phyloP scores from a whole-genome alignment of 148 eudicot genomes.

The Agrostemma githago region DNA sequence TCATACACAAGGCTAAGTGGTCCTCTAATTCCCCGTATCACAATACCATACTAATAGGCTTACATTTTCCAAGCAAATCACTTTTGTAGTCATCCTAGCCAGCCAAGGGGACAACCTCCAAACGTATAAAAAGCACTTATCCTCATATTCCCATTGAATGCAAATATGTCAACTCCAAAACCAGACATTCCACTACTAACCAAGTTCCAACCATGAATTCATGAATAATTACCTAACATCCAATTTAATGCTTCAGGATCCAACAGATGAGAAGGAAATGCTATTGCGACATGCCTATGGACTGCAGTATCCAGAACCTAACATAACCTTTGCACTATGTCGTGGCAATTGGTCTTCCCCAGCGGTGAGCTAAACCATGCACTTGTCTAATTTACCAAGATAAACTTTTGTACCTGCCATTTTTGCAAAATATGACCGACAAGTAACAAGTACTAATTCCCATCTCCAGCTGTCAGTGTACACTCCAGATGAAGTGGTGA shows the following conservation, averaged over 20 bases:
- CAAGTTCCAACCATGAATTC: not conserved
- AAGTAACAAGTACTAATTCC: constrained; percentile 1
- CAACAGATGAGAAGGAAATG: constrained; percentile 56
- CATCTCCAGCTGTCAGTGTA: constrained; percentile 63
- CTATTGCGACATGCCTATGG: constrained; percentile 72
- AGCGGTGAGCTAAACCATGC: constrained; percentile 50
- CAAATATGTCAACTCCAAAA: not conserved
- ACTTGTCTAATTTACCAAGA: not conserved
- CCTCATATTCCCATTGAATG: constrained; percentile 4
- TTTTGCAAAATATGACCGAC: not conserved
- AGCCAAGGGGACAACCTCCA: not conserved
- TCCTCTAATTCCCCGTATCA: not conserved
- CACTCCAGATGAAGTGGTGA: constrained; percentile 61
- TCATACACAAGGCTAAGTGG: not conserved
- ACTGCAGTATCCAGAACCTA: constrained; percentile 85
- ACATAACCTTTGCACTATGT: constrained; percentile 85
- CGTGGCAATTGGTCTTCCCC: constrained; percentile 95
- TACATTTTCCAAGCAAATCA: not conserved
- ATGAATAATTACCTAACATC: constrained; percentile 4
- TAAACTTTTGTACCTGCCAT: not conserved
- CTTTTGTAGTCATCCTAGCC: not conserved
- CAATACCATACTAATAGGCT: not conserved
- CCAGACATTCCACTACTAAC: not conserved
- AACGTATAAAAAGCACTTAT: not conserved
- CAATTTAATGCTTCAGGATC: constrained; percentile 36